Percentiles rank a stretch among this genome's conserved stretches.
These are phyloP conservation scores for Butyriboletus appendiculatus DNA, from an alignment of 1,284 basidiomycete species.

Conservation along the genomic window DNA sequence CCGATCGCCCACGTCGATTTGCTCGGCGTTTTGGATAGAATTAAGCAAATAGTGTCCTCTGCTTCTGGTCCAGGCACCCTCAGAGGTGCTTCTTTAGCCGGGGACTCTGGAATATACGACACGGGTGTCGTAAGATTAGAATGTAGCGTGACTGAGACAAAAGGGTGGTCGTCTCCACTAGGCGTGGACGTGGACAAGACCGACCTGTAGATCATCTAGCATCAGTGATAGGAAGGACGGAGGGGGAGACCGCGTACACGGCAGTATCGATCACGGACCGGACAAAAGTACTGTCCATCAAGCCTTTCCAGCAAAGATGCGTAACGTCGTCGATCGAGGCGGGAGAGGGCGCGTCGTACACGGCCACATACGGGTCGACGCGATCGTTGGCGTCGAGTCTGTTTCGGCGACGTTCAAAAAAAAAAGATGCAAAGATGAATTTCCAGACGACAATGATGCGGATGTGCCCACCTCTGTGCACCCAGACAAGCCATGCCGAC, in stretches of 20 bases:
- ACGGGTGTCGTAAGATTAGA: constrained; percentile 45
- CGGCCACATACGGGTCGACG: constrained; percentile 47
- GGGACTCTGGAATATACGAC: constrained; percentile 42
- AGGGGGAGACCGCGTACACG: constrained; percentile 31
- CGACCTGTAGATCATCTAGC: constrained; percentile 13
- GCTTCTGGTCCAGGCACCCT: constrained; percentile 46
- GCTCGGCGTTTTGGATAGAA: constrained; percentile 29
- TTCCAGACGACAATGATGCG: neutral
- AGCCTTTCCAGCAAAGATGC: constrained; percentile 59
- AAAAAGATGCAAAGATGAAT: neutral
- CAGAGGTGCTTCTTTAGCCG: constrained; percentile 27
- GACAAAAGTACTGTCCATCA: constrained; percentile 53
- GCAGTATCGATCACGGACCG: constrained; percentile 47
- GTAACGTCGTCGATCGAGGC: constrained; percentile 46
- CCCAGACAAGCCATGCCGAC: constrained; percentile 58
- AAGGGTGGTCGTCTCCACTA: constrained; percentile 5
- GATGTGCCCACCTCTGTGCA: constrained; percentile 38
- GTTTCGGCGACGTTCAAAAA: neutral
- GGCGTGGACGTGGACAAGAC: constrained; percentile 11
- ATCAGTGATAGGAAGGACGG: neutral
- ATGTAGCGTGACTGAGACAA: constrained; percentile 22
- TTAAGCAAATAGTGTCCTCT: constrained; percentile 53
- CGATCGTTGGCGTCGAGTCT: constrained; percentile 43
- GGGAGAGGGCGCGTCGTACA: constrained; percentile 40
- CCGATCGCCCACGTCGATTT: constrained; percentile 41